These are phyloP conservation scores for Naganishia albida DNA, from an alignment of 1,284 basidiomycete genomes.

Conservation along the genomic window DNA sequence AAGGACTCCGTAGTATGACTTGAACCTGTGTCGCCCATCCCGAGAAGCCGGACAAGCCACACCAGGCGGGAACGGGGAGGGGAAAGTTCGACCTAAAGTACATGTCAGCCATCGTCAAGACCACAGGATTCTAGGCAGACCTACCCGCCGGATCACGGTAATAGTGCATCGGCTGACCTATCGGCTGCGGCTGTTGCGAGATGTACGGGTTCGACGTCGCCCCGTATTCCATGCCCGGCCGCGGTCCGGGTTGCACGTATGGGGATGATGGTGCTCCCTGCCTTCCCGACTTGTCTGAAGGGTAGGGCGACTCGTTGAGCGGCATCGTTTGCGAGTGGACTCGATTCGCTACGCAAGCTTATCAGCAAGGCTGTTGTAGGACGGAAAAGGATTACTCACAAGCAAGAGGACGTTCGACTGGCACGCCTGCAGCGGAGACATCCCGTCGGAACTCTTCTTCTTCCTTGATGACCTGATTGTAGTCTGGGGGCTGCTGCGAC, in stretches of 20 bases:
- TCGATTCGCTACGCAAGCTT: not conserved
- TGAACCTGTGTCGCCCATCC: conserved; percentile 9
- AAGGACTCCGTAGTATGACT: conserved; percentile 17
- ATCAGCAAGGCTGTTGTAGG: no score
- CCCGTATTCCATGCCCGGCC: conserved; percentile 18
- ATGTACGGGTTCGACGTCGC: conserved; percentile 4
- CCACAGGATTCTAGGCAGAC: not conserved
- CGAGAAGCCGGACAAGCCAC: conserved; percentile 21
- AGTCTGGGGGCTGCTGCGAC: conserved; percentile 7
- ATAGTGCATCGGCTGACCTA: conserved; percentile 27
- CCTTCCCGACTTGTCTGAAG: not conserved
- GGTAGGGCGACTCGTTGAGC: conserved; percentile 6
- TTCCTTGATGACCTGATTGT: conserved; percentile 20
- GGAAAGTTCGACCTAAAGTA: conserved; percentile 20
- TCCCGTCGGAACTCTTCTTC: conserved; percentile 16
- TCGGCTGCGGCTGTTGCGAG: conserved; percentile 12
- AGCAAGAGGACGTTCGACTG: conserved; percentile 1
- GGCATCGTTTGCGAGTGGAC: not conserved
- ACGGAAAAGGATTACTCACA: not conserved
- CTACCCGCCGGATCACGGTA: conserved; percentile 24
- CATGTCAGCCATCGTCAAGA: not conserved
- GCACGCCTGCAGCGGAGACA: conserved; percentile 11
- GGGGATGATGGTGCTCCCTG: not conserved
- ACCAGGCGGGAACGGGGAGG: conserved; percentile 20
- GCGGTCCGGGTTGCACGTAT: conserved; percentile 9